These are phyloP conservation scores for Obba rivulosa DNA, from an alignment of 768 basidiomycete species.

Conservation along the genomic window DNA sequence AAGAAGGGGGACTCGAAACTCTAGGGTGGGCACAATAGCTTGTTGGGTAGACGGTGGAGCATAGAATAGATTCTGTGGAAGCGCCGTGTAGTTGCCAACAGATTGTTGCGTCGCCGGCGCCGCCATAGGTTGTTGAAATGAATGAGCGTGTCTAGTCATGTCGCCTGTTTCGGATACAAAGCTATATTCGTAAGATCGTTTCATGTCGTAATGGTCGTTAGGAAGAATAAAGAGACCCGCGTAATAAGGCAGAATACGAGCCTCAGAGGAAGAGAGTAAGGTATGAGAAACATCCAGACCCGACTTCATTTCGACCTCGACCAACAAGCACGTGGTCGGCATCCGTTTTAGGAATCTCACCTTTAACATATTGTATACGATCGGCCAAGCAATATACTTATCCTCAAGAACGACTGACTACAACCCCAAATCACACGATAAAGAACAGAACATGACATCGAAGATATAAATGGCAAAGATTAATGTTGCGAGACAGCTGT, in stretches of 20 bases:
- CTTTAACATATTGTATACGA: too few relatives aligned
- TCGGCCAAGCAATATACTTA: too few relatives aligned
- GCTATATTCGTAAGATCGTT: conserved; percentile 14
- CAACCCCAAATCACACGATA: too few relatives aligned
- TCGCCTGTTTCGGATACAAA: conserved; percentile 12
- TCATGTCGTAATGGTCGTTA: conserved; percentile 13
- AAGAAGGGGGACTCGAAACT: conserved; percentile 8
- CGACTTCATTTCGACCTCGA: not conserved
- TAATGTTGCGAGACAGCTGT: too few relatives aligned
- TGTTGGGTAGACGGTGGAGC: not conserved
- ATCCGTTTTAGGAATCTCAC: too few relatives aligned
- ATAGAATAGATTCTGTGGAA: not conserved
- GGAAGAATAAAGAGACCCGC: conserved; percentile 6
- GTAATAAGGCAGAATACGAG: not conserved
- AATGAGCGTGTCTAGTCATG: conserved; percentile 10
- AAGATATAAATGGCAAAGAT: too few relatives aligned
- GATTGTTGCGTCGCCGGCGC: conserved; percentile 15
- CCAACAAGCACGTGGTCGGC: not conserved
- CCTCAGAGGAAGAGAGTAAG: not conserved
- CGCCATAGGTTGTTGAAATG: conserved; percentile 9
- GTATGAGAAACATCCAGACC: not conserved
- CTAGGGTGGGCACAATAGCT: not conserved
- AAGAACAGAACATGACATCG: too few relatives aligned
- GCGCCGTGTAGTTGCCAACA: not conserved
- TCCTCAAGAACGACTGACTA: too few relatives aligned